Evolutionary conservation across 2,329 filamentous ascomycete species (phyloP).

Genomic region (Chaetomiaceae sp.): DNA sequence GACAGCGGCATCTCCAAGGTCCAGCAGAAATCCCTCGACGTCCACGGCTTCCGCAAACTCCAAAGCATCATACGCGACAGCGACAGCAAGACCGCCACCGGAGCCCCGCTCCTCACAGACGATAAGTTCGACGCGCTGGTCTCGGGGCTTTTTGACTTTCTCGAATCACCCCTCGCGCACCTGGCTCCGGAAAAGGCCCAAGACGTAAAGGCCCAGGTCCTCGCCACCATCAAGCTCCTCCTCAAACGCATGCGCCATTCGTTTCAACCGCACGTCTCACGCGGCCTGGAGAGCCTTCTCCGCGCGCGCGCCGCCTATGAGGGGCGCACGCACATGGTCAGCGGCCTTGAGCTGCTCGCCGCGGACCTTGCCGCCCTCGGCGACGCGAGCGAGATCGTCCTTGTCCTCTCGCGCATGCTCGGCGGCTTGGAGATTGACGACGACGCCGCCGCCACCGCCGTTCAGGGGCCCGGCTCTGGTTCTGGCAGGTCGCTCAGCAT

Average conservation of each 20-base stretch:
- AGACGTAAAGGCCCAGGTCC: conserved; percentile 69
- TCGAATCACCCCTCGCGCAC: conserved; percentile 56
- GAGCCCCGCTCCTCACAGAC: conserved; percentile 49
- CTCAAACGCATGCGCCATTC: conserved; percentile 62
- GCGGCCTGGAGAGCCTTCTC: conserved; percentile 63
- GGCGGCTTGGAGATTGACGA: conserved; percentile 27
- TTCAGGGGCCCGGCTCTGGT: too few relatives aligned
- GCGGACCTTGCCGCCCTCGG: conserved; percentile 66
- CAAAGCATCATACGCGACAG: conserved; percentile 69
- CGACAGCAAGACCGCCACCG: conserved; percentile 39
- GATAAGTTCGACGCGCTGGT: conserved; percentile 67
- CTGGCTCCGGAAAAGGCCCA: conserved; percentile 60
- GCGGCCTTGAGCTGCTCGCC: conserved; percentile 68
- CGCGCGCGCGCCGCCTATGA: conserved; percentile 63
- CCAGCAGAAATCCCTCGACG: conserved; percentile 66
- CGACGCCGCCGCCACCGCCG: conserved; percentile 12
- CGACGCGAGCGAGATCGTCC: conserved; percentile 56
- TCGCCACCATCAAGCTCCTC: conserved; percentile 69
- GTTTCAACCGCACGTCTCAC: conserved; percentile 64
- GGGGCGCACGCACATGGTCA: conserved; percentile 65
- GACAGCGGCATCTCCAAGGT: conserved; percentile 72
- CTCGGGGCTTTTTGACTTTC: conserved; percentile 64
- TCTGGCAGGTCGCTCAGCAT: conserved; percentile 47
- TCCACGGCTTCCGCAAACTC: conserved; percentile 74
- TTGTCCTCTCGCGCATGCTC: conserved; percentile 50